Base-by-base conservation (phyloP, 73 alveolate genomes). In the Paramecium octaurelia region DNA sequence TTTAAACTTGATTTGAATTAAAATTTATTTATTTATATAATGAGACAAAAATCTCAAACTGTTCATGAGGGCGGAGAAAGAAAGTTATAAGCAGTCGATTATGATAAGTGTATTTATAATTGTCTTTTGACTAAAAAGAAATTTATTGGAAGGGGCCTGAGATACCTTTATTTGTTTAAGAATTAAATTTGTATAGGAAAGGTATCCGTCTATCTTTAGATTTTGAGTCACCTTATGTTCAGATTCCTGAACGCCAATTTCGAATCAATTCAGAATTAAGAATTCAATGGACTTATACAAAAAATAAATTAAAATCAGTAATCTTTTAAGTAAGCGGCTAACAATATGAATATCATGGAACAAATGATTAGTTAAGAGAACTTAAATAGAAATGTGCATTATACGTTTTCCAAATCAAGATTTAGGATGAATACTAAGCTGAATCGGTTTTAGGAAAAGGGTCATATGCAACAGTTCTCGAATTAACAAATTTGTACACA, bases 361-460 rank as follows among this genome's bases (percentile, higher is more conserved):
- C 70, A 14, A 27, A 80, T 46, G 91, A 80, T 3, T 44, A 44
- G 27, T 35, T 80, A 44, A 42, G 70, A 24, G 76, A 42, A 80
- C 43, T 80, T 24, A 80, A 80, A 80, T 8, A 40, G 27, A 80
- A 42, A 23, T 23, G 48, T 20, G n/a, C 76, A 23, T 64, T 48
- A 20, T 43, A 24, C 5, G 76, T 80, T 16, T 80, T 80, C 57
- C 29, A 80, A 46, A n/a, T 80, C n/a, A 80, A 80, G 57, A 80
- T 80, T 48, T 80, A 80, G 46, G 91, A 80, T 80, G 91, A 80
- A 35, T 80, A 80, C 21, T 31, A 80, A 42, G 91, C 91, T 31
- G 91, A 80, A 42, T 31, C 76, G 8, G 91, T 80, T 18, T 80
- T 80, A 80, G 91, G 91, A 44, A 80, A 42, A 80, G 91, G 91